These are phyloP conservation scores for Colletotrichum tamarilloi DNA, from an alignment of 2,329 filamentous ascomycete species.

Conservation along the genomic window DNA sequence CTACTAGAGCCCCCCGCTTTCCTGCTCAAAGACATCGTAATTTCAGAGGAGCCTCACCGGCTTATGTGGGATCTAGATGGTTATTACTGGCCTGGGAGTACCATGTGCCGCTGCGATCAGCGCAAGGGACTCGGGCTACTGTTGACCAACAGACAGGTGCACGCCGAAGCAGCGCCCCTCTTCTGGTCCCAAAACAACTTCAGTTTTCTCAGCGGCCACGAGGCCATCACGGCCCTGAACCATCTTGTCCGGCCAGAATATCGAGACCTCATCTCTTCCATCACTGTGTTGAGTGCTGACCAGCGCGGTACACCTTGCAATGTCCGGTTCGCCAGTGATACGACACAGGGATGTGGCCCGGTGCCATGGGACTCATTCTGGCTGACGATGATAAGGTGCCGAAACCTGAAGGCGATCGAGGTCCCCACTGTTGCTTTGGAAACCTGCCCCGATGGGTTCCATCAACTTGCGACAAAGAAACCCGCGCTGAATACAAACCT, in stretches of 20 bases:
- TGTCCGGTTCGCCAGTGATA: background rate
- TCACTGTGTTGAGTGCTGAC: background rate
- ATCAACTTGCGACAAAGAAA: background rate
- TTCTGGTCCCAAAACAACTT: background rate
- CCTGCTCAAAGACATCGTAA: background rate
- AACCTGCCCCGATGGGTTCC: background rate
- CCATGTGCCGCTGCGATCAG: background rate
- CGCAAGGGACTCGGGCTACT: background rate
- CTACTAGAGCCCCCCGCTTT: background rate
- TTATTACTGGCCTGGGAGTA: no score
- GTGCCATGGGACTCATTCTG: background rate
- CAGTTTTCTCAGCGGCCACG: background rate
- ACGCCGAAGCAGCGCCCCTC: background rate
- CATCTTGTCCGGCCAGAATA: background rate
- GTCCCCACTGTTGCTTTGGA: background rate
- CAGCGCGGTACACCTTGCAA: background rate
- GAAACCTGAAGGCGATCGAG: background rate
- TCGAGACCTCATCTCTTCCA: background rate
- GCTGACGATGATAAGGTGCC: background rate
- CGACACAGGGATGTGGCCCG: background rate
- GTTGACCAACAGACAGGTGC: background rate
- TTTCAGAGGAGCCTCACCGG: background rate
- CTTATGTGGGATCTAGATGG: background rate
- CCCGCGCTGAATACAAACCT: background rate
- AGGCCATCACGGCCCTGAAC: background rate